Base-by-base conservation (phyloP, 2,329 filamentous ascomycete genomes). In the Stagonosporopsis chrysanthemi region DNA sequence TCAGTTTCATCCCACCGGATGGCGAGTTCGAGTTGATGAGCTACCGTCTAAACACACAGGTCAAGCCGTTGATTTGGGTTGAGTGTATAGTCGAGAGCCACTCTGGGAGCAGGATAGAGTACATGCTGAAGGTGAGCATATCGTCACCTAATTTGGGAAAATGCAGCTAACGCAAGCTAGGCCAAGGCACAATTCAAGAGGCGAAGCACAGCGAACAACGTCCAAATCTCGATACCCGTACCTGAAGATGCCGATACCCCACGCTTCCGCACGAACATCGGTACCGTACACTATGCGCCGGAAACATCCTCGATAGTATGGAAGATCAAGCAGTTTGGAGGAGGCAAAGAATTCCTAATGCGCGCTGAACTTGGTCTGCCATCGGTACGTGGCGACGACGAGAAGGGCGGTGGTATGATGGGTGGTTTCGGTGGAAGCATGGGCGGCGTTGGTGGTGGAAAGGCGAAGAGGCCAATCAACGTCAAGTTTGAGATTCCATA, bases 401-500 rank as follows among this genome's bases (percentile, higher is more conserved):
- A 98, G 78, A 90, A 91, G 70, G 94, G 94, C 38, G 94, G 94
- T 61, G 94, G 94, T 63, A 98, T 98, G 94, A 98, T 94, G 66
- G 94, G 94, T 71, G 94, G 94, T 0, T 97, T 97, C 71, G 94
- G 94, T 62, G 94, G 94, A 19, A 97, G 92, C 75, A 97, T 97
- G 93, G 94, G 94, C 57, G 94, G 94, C 63, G 86, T 95, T 26
- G 88, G 87, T 4, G 80, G 79, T 19, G 88, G 87, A 56, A 98
- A 98, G 81, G 91, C 91, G 19, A 99, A 98, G 84, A 83, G 95
- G 67, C 95, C 95, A 0, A 99, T 99, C 72, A 94, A 93, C 77
- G 95, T 99, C 81, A 99, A 99, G 82, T 99, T 99, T 76, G 95
- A 99, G 82, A 99, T 99, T 74, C 95, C 95, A n/a, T 99, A 99